These are phyloP conservation scores for Populus tomentosa DNA, from an alignment of 441 rosid genomes.

Conservation along the genomic window DNA sequence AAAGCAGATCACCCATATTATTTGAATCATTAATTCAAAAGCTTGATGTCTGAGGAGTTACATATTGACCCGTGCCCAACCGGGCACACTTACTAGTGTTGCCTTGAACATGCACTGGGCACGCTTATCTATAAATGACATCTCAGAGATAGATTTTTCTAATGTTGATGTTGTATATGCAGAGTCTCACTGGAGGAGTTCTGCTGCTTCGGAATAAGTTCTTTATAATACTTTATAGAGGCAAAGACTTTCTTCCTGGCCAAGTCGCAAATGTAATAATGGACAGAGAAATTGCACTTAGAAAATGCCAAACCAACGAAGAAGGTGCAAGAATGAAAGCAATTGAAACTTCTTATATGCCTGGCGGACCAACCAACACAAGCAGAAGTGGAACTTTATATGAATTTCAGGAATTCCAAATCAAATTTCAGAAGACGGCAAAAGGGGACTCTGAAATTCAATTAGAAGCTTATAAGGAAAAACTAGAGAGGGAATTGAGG, in stretches of 20 bases:
- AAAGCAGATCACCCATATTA: not conserved
- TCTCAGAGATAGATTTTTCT: not conserved
- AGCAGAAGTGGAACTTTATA: constrained; percentile 59
- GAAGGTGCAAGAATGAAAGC: constrained; percentile 58
- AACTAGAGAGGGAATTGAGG: constrained; percentile 49
- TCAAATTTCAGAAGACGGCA: constrained; percentile 34
- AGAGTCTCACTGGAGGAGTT: constrained; percentile 82
- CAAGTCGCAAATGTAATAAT: constrained; percentile 47
- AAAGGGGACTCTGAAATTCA: constrained; percentile 33
- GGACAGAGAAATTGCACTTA: constrained; percentile 63
- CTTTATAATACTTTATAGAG: constrained; percentile 70
- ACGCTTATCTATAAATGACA: constrained; percentile 5
- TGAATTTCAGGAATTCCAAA: constrained; percentile 56
- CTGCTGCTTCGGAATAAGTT: constrained; percentile 70
- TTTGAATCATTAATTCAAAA: not conserved
- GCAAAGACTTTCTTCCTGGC: constrained; percentile 72
- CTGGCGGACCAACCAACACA: constrained; percentile 35
- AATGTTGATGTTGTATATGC: constrained; percentile 25
- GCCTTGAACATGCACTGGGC: not conserved
- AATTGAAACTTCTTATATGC: constrained; percentile 31
- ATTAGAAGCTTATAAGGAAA: constrained; percentile 52
- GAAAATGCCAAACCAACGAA: constrained; percentile 52
- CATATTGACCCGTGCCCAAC: not conserved
- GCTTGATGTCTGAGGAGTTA: not conserved
- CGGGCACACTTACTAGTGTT: not conserved